Evolutionary conservation across 495 filamentous ascomycete species (phyloP).

Genomic region (Lentithecium fluviatile): DNA sequence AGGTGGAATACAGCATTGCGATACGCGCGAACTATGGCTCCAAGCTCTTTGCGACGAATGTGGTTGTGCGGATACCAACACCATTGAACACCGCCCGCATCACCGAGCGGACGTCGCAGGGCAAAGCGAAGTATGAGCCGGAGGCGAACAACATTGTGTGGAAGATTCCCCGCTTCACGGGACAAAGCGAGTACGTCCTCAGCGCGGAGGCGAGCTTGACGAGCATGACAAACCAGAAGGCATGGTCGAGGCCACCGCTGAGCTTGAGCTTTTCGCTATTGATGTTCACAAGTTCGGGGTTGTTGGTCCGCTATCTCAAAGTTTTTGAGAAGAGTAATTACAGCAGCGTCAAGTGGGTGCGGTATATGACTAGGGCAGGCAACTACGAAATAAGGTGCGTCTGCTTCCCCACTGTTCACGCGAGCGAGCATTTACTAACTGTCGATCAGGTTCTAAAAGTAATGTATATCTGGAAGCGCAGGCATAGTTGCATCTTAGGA

Average conservation of each 20-base stretch:
- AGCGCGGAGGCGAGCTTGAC: constrained; percentile 91
- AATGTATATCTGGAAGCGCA: too few relatives aligned
- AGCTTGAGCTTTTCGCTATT: constrained; percentile 87
- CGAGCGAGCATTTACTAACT: too few relatives aligned
- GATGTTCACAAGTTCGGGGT: constrained; percentile 95
- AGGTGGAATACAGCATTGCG: constrained; percentile 97
- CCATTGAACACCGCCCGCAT: constrained; percentile 95
- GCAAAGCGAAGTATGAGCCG: constrained; percentile 98
- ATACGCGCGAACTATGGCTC: constrained; percentile 94
- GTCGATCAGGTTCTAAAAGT: too few relatives aligned
- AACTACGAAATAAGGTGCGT: constrained; percentile 72
- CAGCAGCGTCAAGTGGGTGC: constrained; percentile 96
- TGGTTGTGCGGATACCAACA: constrained; percentile 92
- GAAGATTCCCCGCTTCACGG: constrained; percentile 97
- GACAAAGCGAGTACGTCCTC: constrained; percentile 91
- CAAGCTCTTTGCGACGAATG: constrained; percentile 97
- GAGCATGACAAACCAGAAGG: constrained; percentile 97
- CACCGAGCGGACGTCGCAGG: constrained; percentile 89
- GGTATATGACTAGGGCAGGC: constrained; percentile 96
- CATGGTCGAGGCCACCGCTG: constrained; percentile 91
- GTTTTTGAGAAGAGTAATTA: constrained; percentile 99
- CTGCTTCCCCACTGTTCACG: too few relatives aligned
- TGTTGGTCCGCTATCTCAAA: constrained; percentile 94
- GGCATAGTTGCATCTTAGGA: too few relatives aligned
- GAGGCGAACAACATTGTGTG: constrained; percentile 97